Evolutionary conservation across 139 green algal species (phyloP), one percentile per base, ranked within the genome.

Genomic region (Asterochloris sp.): DNA sequence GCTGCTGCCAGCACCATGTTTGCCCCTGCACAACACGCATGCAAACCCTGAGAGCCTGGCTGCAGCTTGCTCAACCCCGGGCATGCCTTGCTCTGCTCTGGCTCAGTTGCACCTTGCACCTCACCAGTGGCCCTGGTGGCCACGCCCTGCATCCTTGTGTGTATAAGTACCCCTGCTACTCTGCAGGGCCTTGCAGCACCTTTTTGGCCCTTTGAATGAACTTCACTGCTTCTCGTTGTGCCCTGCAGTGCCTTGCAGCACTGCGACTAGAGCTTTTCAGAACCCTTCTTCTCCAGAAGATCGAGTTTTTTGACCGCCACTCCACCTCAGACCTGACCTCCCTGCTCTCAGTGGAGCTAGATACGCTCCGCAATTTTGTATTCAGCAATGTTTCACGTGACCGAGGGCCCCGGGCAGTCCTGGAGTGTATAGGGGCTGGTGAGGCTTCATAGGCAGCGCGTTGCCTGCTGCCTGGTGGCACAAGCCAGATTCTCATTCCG

Each of bases 371-470:
- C 61, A 84, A 71, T 29, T 95, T 97, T 82, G 84, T 98, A 0
- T 97, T 98, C 88, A 62, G 85, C 78, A 97, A 96, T 79, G 88
- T 91, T 6, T 92, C 89, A 0, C 85, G 95, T 0, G 95, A 98
- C 82, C 86, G 95, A 10, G 95, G 95, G 0, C 80, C 92, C 61
- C 83, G 95, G 0, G 93, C 94, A 0, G 74, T 96, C 78, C 78
- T 96, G 26, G 95, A 98, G 84, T 89, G 92, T 16, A 80, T 80
- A 2, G 95, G 95, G 61, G 38, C 38, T 54, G 38, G 38, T 54
- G 38, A 54, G 38, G 81, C 86, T 13, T 89, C 96, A n/a, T n/a
- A n/a, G n/a, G n/a, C n/a, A 24, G 14, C 88, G 26, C 38, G 38
- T 54, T 54, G 38, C 38, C 90, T 97, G 47, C 74, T 91, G 2